Evolutionary conservation across 192 early-diverging fungal genomes (phyloP).

Genomic region (Radiomyces spectabilis): DNA sequence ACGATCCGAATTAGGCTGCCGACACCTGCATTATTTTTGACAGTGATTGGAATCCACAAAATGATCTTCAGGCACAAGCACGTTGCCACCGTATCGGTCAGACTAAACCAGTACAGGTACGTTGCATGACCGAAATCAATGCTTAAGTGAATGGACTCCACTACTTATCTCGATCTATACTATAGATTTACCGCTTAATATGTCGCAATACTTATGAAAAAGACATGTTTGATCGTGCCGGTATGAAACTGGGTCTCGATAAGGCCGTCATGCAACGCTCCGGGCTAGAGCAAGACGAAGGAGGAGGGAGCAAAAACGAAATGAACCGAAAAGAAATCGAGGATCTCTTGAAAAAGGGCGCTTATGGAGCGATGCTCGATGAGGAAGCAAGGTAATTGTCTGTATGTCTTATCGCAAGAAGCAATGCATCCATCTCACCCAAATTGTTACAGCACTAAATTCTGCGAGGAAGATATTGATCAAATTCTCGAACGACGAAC

Average conservation of each 20-base stretch:
- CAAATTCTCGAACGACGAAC: constrained; percentile 73
- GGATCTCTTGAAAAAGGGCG: constrained; percentile 81
- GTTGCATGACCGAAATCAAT: constrained; percentile 15
- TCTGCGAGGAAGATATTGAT: constrained; percentile 87
- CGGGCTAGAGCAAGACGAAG: constrained; percentile 34
- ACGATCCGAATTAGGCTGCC: constrained; percentile 58
- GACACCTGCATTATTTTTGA: constrained; percentile 88
- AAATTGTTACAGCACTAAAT: constrained; percentile 39
- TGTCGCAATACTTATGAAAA: constrained; percentile 82
- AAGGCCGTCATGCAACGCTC: constrained; percentile 65
- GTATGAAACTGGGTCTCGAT: constrained; percentile 81
- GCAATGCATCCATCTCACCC: constrained; percentile 4
- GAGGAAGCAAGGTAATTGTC: constrained; percentile 52
- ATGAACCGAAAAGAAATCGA: constrained; percentile 75
- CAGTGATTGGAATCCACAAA: constrained; percentile 86
- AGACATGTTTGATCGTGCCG: constrained; percentile 86
- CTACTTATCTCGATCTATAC: neutral
- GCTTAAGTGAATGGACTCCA: neutral
- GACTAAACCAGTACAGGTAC: constrained; percentile 69
- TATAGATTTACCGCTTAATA: constrained; percentile 56
- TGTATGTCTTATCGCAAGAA: neutral
- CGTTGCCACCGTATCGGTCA: constrained; percentile 86
- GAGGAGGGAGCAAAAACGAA: constrained; percentile 39
- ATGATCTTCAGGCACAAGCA: constrained; percentile 80
- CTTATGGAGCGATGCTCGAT: constrained; percentile 81